Evolutionary conservation across 1,139 yeast species (phyloP).

Genomic region (Pichia sp.): DNA sequence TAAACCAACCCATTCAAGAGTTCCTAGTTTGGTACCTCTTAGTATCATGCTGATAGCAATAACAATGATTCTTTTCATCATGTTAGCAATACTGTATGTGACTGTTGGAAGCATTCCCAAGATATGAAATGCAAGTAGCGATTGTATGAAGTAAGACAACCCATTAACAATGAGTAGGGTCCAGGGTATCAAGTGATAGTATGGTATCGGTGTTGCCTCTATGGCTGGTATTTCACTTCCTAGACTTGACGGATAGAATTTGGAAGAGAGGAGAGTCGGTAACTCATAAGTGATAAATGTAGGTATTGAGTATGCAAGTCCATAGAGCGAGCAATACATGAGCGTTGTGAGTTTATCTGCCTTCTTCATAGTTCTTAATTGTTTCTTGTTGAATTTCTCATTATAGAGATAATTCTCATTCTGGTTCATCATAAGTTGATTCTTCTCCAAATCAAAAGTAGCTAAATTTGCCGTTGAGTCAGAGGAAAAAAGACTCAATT

Average conservation of each 20-base stretch:
- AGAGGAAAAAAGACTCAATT: slow-evolving; percentile 7
- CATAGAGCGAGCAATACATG: slow-evolving; percentile 75
- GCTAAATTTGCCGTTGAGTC: slow-evolving; percentile 1
- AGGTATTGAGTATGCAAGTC: slow-evolving; percentile 71
- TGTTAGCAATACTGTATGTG: slow-evolving; percentile 82
- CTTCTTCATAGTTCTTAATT: not conserved
- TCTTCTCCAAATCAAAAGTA: slow-evolving; percentile 9
- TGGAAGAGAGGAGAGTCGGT: slow-evolving; percentile 13
- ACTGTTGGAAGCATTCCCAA: slow-evolving; percentile 81
- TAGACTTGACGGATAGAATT: slow-evolving; percentile 19
- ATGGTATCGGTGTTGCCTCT: slow-evolving; percentile 9
- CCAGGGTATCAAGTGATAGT: slow-evolving; percentile 24
- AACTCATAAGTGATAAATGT: slow-evolving; percentile 67
- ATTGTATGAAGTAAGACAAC: slow-evolving; percentile 72
- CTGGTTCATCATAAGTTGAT: not conserved
- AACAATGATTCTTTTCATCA: slow-evolving; percentile 80
- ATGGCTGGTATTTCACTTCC: slow-evolving; percentile 3
- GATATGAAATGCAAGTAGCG: slow-evolving; percentile 80
- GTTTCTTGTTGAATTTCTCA: not conserved
- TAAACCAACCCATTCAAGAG: slow-evolving; percentile 57
- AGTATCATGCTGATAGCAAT: slow-evolving; percentile 75
- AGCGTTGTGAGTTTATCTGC: slow-evolving; percentile 72
- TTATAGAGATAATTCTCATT: not conserved
- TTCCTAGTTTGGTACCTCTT: slow-evolving; percentile 52
- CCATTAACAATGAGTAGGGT: slow-evolving; percentile 47